Conservation (phyloP, 345 rosid genomes). For the Corchorus capsularis region DNA sequence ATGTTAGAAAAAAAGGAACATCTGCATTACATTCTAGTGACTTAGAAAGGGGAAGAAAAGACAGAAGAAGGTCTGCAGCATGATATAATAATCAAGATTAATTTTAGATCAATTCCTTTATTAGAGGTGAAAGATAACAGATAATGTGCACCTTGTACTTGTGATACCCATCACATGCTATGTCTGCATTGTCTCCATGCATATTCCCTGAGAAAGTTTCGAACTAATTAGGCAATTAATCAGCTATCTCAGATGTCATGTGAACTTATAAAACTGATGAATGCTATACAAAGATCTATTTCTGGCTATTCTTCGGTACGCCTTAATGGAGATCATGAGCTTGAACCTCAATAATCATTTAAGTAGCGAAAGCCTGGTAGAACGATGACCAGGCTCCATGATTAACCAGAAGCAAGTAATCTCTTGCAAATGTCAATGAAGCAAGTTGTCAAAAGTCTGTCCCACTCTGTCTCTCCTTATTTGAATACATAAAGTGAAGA, state of each 20-base stretch:
- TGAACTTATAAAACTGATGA: background rate
- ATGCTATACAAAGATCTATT: background rate
- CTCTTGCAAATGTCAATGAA: background rate
- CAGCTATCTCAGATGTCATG: background rate
- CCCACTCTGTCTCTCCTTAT: background rate
- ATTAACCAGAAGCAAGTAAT: background rate
- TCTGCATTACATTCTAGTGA: background rate
- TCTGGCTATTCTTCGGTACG: background rate
- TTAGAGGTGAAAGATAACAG: background rate
- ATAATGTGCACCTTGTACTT: conserved; percentile 45
- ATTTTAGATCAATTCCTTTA: background rate
- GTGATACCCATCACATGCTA: conserved; percentile 53
- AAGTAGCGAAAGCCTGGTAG: background rate
- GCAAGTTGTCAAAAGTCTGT: background rate
- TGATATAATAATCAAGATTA: background rate
- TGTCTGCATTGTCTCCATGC: conserved; percentile 41
- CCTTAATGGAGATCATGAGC: background rate
- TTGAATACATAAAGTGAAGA: background rate
- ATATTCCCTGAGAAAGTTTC: conserved; percentile 32
- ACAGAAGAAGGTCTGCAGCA: background rate
- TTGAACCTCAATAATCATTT: background rate
- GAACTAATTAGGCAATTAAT: background rate
- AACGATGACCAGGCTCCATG: background rate
- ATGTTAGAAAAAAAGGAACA: no score
- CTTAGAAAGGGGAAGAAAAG: background rate